Conservation (phyloP, 371 early-diverging fungal species). For the Mucor racemosus region DNA sequence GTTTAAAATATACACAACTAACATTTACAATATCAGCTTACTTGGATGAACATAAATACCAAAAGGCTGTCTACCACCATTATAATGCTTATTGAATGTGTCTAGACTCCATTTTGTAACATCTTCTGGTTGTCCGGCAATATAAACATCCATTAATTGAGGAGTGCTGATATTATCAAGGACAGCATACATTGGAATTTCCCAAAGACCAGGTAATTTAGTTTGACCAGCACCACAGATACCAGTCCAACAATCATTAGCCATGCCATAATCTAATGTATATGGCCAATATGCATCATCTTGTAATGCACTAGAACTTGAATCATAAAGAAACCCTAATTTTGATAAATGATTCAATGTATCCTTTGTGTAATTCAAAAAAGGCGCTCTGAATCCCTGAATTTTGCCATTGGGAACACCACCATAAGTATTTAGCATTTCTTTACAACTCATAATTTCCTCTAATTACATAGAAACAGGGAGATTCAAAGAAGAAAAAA, state of each 20-base stretch:
- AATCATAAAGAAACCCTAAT: slow-evolving; percentile 68
- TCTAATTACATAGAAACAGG: background rate
- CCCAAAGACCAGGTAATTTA: slow-evolving; percentile 70
- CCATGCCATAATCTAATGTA: slow-evolving; percentile 72
- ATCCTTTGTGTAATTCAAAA: slow-evolving; percentile 63
- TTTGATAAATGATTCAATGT: slow-evolving; percentile 53
- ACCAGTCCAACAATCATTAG: slow-evolving; percentile 69
- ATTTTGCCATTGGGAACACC: slow-evolving; percentile 71
- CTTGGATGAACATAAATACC: slow-evolving; percentile 67
- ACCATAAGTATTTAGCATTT: slow-evolving; percentile 61
- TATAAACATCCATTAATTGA: slow-evolving; percentile 73
- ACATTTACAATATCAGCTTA: slow-evolving; percentile 22
- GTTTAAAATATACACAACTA: background rate
- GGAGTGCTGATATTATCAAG: slow-evolving; percentile 39
- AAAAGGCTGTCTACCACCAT: slow-evolving; percentile 67
- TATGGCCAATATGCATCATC: slow-evolving; percentile 71
- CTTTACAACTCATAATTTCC: slow-evolving; percentile 58
- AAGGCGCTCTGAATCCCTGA: slow-evolving; percentile 73
- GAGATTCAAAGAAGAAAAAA: background rate
- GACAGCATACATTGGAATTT: slow-evolving; percentile 69
- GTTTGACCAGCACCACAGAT: slow-evolving; percentile 50
- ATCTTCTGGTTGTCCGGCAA: slow-evolving; percentile 50
- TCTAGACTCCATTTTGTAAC: slow-evolving; percentile 47
- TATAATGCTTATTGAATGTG: slow-evolving; percentile 65
- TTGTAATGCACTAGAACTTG: slow-evolving; percentile 58